phyloP scores from a whole-genome alignment of 2,329 filamentous ascomycete genomes.

The Scortechinia acanthostroma region DNA sequence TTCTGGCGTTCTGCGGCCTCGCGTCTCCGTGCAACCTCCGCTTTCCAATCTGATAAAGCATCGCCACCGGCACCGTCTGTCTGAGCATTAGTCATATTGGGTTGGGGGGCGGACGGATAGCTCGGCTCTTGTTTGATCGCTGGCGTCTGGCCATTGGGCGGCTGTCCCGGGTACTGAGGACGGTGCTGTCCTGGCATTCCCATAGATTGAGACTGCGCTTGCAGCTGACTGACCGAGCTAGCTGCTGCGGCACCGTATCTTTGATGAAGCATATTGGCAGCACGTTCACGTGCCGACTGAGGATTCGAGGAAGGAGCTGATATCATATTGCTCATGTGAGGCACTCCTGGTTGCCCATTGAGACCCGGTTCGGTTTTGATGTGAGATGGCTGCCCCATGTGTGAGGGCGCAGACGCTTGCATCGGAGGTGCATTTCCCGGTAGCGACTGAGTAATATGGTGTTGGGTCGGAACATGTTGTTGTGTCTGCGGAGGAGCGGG shows the following conservation, averaged over 20 bases:
- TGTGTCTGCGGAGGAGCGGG: conserved; percentile 18
- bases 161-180: conserved; percentile 10
- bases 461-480: conserved; percentile 10
- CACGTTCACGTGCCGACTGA: conserved; percentile 43
- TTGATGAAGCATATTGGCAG: conserved; percentile 38
- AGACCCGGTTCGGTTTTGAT: conserved; percentile 43
- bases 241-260: conserved; percentile 30
- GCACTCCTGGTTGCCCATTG: conserved; percentile 19
- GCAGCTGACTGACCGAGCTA: conserved; percentile 30
- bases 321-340: conserved; percentile 21
- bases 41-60: conserved; percentile 33
- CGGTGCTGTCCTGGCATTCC: conserved; percentile 21
- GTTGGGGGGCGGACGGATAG: conserved; percentile 17
- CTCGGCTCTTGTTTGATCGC: conserved; percentile 34
- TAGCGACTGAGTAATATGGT: conserved; percentile 4
- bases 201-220: conserved; percentile 25
- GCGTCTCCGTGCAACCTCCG: conserved; percentile 23
- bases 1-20: conserved; percentile 8
- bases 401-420: conserved; percentile 15
- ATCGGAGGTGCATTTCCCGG: conserved; percentile 15
- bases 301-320: conserved; percentile 25
- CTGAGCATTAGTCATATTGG: conserved; percentile 42
- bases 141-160: neutral
- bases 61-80: conserved; percentile 69
- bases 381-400: conserved; percentile 21